phyloP scores from a whole-genome alignment of 176 grass and related monocot genomes.

The Secale cereale region DNA sequence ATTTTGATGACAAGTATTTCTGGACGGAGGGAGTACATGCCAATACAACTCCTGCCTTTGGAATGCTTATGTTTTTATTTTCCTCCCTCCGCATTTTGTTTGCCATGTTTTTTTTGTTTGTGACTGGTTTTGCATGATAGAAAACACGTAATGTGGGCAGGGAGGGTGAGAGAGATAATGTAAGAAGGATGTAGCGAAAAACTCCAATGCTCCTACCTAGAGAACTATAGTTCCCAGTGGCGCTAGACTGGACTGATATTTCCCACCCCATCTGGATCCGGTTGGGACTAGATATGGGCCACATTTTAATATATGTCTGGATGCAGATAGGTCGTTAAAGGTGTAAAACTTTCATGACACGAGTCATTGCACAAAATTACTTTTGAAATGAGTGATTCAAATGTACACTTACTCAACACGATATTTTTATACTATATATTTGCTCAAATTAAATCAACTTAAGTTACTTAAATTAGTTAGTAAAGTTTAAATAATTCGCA shows the following conservation, averaged over 20 bases:
- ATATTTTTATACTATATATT: not conserved
- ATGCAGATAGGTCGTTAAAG: not conserved
- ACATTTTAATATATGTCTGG: not conserved
- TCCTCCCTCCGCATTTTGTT: not conserved
- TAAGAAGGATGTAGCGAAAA: not conserved
- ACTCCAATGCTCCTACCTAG: not conserved
- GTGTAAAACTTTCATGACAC: not conserved
- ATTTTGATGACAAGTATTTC: no score
- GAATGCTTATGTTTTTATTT: not conserved
- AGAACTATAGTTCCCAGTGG: constrained; percentile 4
- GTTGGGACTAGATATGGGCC: not conserved
- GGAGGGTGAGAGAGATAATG: not conserved
- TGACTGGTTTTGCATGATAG: not conserved
- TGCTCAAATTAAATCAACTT: not conserved
- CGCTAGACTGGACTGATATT: not conserved
- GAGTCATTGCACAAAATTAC: not conserved
- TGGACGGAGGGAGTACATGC: no score
- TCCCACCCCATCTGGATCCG: not conserved
- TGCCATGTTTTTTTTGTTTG: not conserved
- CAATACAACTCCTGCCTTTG: not conserved
- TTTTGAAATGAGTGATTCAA: not conserved
- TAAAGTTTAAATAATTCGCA: not conserved
- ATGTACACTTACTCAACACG: not conserved
- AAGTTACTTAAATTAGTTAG: not conserved
- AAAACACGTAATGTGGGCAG: not conserved